Evolutionary conservation across 75 land plant genomes (phyloP).

Genomic region (Picea glauca): DNA sequence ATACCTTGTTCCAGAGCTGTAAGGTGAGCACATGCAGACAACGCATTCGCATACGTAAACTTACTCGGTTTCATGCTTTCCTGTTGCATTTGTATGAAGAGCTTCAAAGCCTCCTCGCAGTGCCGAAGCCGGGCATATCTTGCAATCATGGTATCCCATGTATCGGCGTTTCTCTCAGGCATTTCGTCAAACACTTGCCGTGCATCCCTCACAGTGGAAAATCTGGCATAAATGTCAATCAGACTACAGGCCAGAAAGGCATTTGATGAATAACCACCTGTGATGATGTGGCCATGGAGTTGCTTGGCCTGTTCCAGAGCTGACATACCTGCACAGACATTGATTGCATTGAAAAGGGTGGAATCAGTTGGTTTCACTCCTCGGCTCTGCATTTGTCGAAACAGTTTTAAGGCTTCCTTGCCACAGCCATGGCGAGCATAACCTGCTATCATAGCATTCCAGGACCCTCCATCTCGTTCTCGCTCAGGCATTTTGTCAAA

Average conservation of each 20-base stretch:
- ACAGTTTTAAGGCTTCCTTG: conserved; percentile 62
- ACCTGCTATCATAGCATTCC: conserved; percentile 66
- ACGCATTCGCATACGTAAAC: conserved; percentile 44
- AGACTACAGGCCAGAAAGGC: conserved; percentile 44
- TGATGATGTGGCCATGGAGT: conserved; percentile 54
- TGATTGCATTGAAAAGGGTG: conserved; percentile 56
- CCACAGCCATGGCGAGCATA: conserved; percentile 43
- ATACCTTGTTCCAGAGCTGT: conserved; percentile 28
- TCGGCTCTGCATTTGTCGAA: conserved; percentile 57
- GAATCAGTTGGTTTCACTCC: conserved; percentile 47
- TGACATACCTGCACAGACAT: conserved; percentile 53
- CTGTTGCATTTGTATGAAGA: conserved; percentile 36
- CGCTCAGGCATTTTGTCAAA: too few relatives aligned
- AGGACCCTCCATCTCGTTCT: conserved; percentile 12
- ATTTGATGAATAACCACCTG: conserved; percentile 25
- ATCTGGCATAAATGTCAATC: conserved; percentile 45
- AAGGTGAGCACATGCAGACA: conserved; percentile 45
- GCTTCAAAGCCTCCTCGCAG: conserved; percentile 16
- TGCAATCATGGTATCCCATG: conserved; percentile 76
- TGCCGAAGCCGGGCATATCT: conserved; percentile 30
- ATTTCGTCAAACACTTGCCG: conserved; percentile 47
- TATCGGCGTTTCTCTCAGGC: conserved; percentile 44
- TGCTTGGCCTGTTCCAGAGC: conserved; percentile 41
- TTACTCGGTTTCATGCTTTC: conserved; percentile 23
- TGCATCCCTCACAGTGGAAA: conserved; percentile 22